Evolutionary conservation across 2,329 filamentous ascomycete genomes (phyloP), one percentile per base, ranked within the genome.

Genomic region (Penicillium occitanis): DNA sequence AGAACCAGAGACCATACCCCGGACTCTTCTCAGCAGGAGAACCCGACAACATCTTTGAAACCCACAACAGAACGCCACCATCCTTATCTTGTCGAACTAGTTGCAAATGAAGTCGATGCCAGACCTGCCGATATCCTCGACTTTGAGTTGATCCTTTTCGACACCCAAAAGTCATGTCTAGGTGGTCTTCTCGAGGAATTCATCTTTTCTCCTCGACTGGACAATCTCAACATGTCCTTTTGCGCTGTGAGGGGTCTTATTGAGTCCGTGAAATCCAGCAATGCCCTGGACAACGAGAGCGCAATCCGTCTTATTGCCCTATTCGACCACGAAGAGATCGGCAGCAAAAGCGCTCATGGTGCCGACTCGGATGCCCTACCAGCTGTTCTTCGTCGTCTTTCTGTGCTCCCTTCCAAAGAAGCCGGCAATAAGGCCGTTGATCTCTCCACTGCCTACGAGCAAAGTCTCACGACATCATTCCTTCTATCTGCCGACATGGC

Each of bases 291-390:
- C 51, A 80, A 90, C 25, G 94, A 97, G 74, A 83, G 87, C 3
- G 90, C 87, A 19, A 97, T 98, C 74, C 92, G 95, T 55, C 84
- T 99, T n/a, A 90, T 96, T 71, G 90, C 93, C 42, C 91, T 94
- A 79, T 99, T 99, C 78, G 95, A 99, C 77, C 93, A 99, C 80
- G 95, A 99, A 79, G 95, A 99, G 77, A 95, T 99, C 74, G 95
- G 95, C 63, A 96, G 92, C 68, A 89, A 87, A 66, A 96, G 93
- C 2, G 93, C 94, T 5, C 95, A 99, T 75, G 95, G 95, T 68
- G 95, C 95, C 19, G 89, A 96, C 80, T 97, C 92, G 4, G 97
- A 97, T 79, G 85, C 97, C 66, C 86, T 99, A 19, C 94, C 95
- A 1, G 87, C 92, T 28, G 89, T 98, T 57, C 86, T 98, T 63